These are phyloP conservation scores for Schizochytrium sp. DNA, from an alignment of 108 stramenopile genomes.

Conservation along the genomic window DNA sequence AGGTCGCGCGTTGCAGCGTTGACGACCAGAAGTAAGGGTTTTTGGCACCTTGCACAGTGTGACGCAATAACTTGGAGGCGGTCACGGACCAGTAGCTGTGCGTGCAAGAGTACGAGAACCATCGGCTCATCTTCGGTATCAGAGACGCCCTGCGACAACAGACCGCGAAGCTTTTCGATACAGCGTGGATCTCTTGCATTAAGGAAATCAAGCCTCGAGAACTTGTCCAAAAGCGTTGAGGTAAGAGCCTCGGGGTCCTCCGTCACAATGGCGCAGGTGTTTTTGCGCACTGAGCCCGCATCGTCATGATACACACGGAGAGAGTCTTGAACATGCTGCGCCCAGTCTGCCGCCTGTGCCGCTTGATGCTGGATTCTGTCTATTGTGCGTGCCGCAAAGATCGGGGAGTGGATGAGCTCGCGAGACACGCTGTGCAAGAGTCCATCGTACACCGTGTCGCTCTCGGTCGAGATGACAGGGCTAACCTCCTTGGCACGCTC, in stretches of 20 bases:
- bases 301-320: background rate
- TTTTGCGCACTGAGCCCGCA: slow-evolving; percentile 15
- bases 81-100: slow-evolving; percentile 46
- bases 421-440: slow-evolving; percentile 57
- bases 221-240: background rate
- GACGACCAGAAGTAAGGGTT: slow-evolving; percentile 50
- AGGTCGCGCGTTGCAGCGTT: slow-evolving; percentile 60
- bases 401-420: slow-evolving; percentile 19
- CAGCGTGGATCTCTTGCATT: slow-evolving; percentile 50
- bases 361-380: background rate
- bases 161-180: slow-evolving; percentile 58
- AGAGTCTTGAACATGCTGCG: background rate
- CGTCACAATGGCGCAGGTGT: background rate
- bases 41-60: slow-evolving; percentile 47
- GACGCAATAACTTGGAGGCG: slow-evolving; percentile 49
- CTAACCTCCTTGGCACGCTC: slow-evolving; percentile 59
- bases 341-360: background rate
- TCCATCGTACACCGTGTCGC: background rate
- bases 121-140: slow-evolving; percentile 22
- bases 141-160: background rate
- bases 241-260: slow-evolving; percentile 48
- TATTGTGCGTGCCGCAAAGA: slow-evolving; percentile 9
- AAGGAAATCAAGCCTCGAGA: slow-evolving; percentile 32
- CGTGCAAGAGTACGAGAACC: slow-evolving; percentile 53
- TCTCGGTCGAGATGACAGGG: slow-evolving; percentile 27